Conservation (phyloP, 768 basidiomycete genomes). For the Gloeostereum incarnatum region DNA sequence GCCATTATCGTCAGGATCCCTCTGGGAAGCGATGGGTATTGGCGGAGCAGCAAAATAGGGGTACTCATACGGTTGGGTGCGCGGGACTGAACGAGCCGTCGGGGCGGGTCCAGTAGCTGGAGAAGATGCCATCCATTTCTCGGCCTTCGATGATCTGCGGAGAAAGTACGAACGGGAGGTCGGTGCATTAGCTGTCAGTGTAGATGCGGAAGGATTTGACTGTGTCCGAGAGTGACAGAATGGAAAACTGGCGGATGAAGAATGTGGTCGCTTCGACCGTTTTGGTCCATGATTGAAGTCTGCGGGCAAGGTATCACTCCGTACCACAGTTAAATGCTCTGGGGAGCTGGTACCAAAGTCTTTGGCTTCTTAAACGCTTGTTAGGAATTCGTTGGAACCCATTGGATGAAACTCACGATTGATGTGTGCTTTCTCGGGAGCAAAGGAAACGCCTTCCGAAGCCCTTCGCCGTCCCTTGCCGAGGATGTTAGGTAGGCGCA, state of each 20-base stretch:
- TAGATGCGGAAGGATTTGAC: neutral
- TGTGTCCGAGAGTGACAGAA: neutral
- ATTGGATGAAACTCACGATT: slow-evolving; percentile 1
- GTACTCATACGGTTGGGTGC: slow-evolving; percentile 27
- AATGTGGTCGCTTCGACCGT: too few species aligned
- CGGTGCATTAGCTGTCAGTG: neutral
- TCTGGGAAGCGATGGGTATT: too few species aligned
- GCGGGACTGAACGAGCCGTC: slow-evolving; percentile 12
- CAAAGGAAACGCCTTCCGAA: neutral
- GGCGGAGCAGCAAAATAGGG: slow-evolving; percentile 23
- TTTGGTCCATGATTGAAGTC: too few species aligned
- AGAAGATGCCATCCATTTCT: slow-evolving; percentile 10
- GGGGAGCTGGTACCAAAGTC: too few species aligned
- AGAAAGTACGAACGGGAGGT: neutral
- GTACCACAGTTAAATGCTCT: too few species aligned
- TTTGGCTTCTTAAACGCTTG: too few species aligned
- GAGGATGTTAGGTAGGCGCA: slow-evolving; percentile 3
- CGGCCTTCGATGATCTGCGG: slow-evolving; percentile 9
- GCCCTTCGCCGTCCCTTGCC: neutral
- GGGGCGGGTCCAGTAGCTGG: slow-evolving; percentile 9
- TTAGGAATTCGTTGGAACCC: neutral
- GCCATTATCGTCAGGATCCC: too few species aligned
- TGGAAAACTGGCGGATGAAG: neutral
- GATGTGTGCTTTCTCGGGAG: neutral
- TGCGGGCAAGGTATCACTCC: too few species aligned